Conservation (phyloP, 2,329 filamentous ascomycete species). For the Pyrenophora teres region DNA sequence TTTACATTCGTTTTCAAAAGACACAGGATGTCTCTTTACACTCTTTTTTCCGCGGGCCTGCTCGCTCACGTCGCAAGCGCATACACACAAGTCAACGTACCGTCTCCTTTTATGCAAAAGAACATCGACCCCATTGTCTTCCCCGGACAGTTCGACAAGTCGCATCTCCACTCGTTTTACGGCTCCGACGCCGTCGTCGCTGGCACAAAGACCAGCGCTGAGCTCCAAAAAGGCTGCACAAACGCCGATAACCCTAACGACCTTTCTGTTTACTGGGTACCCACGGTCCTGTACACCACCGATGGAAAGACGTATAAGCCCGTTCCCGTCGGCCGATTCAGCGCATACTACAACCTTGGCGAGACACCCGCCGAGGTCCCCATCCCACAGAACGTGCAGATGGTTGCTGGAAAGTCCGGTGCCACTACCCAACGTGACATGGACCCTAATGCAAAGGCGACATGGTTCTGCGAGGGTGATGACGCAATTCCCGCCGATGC, state of each 20-base stretch:
- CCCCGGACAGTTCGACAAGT: constrained; percentile 47
- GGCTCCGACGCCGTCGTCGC: constrained; percentile 52
- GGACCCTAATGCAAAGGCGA: constrained; percentile 28
- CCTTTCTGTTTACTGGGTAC: constrained; percentile 54
- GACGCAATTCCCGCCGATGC: constrained; percentile 18
- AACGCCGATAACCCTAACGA: constrained; percentile 55
- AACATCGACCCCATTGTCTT: constrained; percentile 54
- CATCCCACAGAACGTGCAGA: constrained; percentile 52
- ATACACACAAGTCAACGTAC: constrained; percentile 45
- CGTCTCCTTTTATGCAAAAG: constrained; percentile 49
- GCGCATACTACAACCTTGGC: constrained; percentile 54
- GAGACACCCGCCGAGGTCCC: constrained; percentile 51
- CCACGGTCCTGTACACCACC: constrained; percentile 49
- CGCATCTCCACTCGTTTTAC: constrained; percentile 54
- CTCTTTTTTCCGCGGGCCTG: constrained; percentile 30
- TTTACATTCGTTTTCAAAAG: constrained; percentile 20
- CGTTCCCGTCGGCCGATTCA: constrained; percentile 48
- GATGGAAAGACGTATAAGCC: constrained; percentile 43
- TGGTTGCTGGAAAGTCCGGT: constrained; percentile 49
- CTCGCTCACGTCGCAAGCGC: constrained; percentile 35
- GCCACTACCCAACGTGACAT: constrained; percentile 37
- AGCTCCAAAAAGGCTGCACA: constrained; percentile 53
- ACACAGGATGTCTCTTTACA: constrained; percentile 42
- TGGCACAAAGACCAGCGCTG: constrained; percentile 45
- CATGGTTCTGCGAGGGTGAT: constrained; percentile 39